Conservation (phyloP, 176 grass and related monocot genomes). For the Panicum miliaceum region DNA sequence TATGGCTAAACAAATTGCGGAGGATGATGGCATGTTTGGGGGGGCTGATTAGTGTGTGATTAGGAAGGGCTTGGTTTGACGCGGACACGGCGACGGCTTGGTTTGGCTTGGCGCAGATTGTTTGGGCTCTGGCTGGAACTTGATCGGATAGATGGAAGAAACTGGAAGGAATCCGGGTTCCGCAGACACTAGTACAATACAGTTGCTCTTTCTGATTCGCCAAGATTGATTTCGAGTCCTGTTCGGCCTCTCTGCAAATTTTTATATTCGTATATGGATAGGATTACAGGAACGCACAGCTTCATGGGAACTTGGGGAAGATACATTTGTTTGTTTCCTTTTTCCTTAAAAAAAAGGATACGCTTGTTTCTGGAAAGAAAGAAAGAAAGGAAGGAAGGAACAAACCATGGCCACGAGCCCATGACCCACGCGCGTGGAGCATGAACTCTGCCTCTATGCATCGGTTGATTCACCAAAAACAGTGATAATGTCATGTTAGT, state of each 20-base stretch:
- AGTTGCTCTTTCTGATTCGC: too few relatives aligned
- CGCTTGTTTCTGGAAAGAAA: background rate
- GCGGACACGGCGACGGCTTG: background rate
- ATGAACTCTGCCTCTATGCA: background rate
- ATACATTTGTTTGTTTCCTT: background rate
- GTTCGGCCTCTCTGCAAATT: background rate
- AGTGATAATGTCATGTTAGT: background rate
- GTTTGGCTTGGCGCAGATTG: background rate
- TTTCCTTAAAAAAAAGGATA: too few relatives aligned
- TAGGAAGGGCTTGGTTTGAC: background rate
- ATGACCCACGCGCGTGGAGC: too few relatives aligned
- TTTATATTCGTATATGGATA: background rate
- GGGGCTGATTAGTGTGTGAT: background rate
- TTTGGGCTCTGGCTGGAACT: background rate
- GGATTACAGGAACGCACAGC: background rate
- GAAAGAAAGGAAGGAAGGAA: background rate
- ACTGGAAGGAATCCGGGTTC: background rate
- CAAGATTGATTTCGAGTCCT: too few relatives aligned
- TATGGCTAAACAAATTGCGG: too few relatives aligned
- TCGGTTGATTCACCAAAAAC: too few relatives aligned
- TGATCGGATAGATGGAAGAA: background rate
- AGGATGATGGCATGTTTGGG: background rate
- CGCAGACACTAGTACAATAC: background rate
- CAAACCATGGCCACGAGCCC: too few relatives aligned
- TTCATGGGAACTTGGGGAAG: background rate